Evolutionary conservation across 2,329 filamentous ascomycete genomes (phyloP).

Genomic region (Fusarium burgessii): DNA sequence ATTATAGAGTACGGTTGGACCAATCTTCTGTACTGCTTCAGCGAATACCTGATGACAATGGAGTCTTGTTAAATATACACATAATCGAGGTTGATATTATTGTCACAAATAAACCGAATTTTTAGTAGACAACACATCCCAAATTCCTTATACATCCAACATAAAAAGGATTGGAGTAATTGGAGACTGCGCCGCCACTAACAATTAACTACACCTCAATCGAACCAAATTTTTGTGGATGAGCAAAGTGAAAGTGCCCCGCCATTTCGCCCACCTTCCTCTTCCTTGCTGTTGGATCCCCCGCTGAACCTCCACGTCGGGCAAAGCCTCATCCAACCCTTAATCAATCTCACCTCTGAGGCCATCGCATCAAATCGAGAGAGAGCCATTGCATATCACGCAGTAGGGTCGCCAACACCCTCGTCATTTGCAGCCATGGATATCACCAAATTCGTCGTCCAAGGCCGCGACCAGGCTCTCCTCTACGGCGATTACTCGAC

Average conservation of each 20-base stretch:
- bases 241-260: slow-evolving; percentile 39
- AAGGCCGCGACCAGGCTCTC: slow-evolving; percentile 83
- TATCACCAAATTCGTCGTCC: slow-evolving; percentile 86
- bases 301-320: slow-evolving; percentile 47
- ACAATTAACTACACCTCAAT: slow-evolving; percentile 30
- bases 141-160: too few species aligned
- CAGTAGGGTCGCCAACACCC: neutral
- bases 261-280: slow-evolving; percentile 36
- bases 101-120: too few species aligned
- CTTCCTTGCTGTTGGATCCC: slow-evolving; percentile 32
- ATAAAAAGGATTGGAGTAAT: too few species aligned
- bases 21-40: neutral
- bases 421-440: slow-evolving; percentile 71
- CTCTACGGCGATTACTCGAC: slow-evolving; percentile 89
- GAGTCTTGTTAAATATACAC: neutral
- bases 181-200: slow-evolving; percentile 24
- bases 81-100: neutral
- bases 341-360: slow-evolving; percentile 28
- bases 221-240: slow-evolving; percentile 36
- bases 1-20: too few species aligned
- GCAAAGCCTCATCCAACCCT: slow-evolving; percentile 40
- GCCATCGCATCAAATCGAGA: slow-evolving; percentile 6
- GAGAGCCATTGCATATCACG: neutral
- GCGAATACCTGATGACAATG: too few species aligned
- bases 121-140: too few species aligned